A percentile compares a stretch with the other conserved stretches of the same genome.
Evolutionary conservation across 768 basidiomycete genomes (phyloP).

Genomic region (Megacollybia marginata): DNA sequence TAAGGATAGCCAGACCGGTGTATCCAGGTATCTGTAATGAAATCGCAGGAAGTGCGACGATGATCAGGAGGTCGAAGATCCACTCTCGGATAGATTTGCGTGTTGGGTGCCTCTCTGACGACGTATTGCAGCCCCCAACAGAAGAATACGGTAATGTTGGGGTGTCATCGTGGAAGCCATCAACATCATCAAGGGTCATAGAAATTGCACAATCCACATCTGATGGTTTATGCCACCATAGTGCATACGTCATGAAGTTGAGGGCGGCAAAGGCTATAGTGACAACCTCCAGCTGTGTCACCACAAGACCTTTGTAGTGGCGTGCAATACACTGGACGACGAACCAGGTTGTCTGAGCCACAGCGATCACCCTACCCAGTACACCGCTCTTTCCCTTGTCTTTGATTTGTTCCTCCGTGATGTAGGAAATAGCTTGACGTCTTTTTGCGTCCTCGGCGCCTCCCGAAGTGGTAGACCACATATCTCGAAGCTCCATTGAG

Average conservation of each 20-base stretch:
- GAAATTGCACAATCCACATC: constrained; percentile 13
- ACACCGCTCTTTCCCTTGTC: constrained; percentile 6
- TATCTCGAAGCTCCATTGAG: background rate
- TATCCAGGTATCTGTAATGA: no score
- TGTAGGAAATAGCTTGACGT: background rate
- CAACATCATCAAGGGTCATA: background rate
- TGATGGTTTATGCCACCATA: constrained; percentile 30
- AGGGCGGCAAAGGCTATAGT: constrained; percentile 10
- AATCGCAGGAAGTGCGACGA: background rate
- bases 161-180: background rate
- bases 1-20: no score
- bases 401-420: background rate
- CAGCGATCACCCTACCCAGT: background rate
- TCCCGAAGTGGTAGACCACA: background rate
- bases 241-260: constrained; percentile 19
- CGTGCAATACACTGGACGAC: constrained; percentile 7
- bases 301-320: background rate
- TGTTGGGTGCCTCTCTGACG: background rate
- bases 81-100: background rate
- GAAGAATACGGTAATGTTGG: background rate
- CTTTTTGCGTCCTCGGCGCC: no score
- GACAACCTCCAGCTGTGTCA: constrained; percentile 11
- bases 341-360: constrained; percentile 9
- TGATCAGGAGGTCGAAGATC: background rate
- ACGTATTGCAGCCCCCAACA: background rate